Evolutionary conservation across 441 rosid species (phyloP), one percentile per base, ranked within the genome.

Genomic region (Erysimum cheiri): DNA sequence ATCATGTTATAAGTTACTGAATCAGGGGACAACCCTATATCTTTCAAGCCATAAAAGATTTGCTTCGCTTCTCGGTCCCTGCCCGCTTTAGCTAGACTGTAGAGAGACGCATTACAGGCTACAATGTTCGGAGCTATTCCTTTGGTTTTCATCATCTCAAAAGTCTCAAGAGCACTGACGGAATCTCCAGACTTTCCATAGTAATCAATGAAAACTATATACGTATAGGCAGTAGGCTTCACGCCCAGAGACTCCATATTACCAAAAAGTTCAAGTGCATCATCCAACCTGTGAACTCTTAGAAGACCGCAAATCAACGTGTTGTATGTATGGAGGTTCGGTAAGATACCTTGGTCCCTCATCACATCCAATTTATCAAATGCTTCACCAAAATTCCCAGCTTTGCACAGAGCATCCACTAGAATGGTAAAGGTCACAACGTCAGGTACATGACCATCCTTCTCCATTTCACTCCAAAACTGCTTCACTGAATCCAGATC

Each of bases 1-100:
- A 92, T 92, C 96, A 90, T 90, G 87, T 89, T 90, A 84, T 94
- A 94, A 12, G 96, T 88, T 56, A 91, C 87, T 39, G 96, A 85
- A 85, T 94, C 97, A 22, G 96, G 89, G 13, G 76, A 77, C 46
- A 94, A 79, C 26, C 97, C 96, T 8, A 78, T 79, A 39, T 77
- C 80, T 79, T 80, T 90, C 46, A 94, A 83, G 31, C 85, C 84
- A 44, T 76, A 72, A 69, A 90, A 94, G 64, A 94, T 80, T 66
- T 80, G 84, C 65, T 90, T 87, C 1, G 97, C 99, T 81, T 94
- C 91, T 32, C 74, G 66, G 50, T 86, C 81, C 81, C 73, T 82
- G 64, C 98, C 96, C 12, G 49, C 83, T 75, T 84, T 81, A 60
- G 92, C 96, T 70, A 92, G 85, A 81, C 96, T 78, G 79, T 88